Evolutionary conservation across 805 yeast species (phyloP), one percentile per base, ranked within the genome.

Genomic region (Metschnikowia rubicola): DNA sequence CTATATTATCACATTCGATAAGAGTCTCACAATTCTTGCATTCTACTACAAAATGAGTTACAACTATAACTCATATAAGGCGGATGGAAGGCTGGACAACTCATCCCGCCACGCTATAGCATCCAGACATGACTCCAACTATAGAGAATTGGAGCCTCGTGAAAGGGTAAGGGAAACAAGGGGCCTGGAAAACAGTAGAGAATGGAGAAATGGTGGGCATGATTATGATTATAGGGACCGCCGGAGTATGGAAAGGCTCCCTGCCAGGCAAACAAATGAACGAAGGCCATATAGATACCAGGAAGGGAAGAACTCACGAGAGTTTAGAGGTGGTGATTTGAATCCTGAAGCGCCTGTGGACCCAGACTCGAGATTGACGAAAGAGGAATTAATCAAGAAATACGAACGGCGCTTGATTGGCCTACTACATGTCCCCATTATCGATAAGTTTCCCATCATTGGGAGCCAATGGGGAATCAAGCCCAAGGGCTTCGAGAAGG

Each of bases 401-500:
- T 59, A 54, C 39, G 59, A 66, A 47, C 58, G 51, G 15, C 54
- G 56, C n/a, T 55, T 69, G 13, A 59, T 56, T 21, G 67, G 68
- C 11, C 60, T 80, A 11, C 62, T 62, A 4, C 60, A 64, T 17
- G 77, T 74, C 0, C 61, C 70, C 0, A 72, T 84, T 0, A 64
- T 88, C 30, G 77, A 79, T 37, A 68, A 77, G 38, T 62, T 86
- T n/a, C 67, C 68, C 40, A 68, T 83, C 10, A 57, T 66, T 10
- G 71, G 70, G 15, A 73, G 88, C 0, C 66, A 72, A 41, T 88
- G 96, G 96, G 94, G 88, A 42, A 68, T 78, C 21, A 73, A 75
- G 31, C 90, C 96, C 1, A 71, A 73, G 51, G 92, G 88, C 0
- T 85, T 85, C 60, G 94, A 87, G 58, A 77, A 78, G 7, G 81